A percentile compares a stretch with the other conserved stretches of the same genome.
These are phyloP conservation scores for Naganishia vishniacii DNA, from an alignment of 768 basidiomycete species.

Conservation along the genomic window DNA sequence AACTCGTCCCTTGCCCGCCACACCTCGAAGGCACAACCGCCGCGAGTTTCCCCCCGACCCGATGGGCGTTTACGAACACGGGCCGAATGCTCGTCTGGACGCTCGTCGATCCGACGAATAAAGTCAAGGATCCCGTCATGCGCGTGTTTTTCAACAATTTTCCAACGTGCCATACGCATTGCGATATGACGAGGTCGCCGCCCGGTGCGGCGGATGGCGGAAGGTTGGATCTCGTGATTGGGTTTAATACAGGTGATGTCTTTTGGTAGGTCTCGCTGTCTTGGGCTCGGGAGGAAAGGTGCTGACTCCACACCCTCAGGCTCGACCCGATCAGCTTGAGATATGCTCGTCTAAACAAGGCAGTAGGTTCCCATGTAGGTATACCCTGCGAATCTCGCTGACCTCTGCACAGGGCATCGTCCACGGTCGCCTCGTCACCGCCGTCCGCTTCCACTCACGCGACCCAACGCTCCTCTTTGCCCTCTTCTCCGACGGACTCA, in stretches of 20 bases:
- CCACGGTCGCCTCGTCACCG: constrained; percentile 39
- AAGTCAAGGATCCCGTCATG: constrained; percentile 70
- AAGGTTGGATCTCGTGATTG: constrained; percentile 77
- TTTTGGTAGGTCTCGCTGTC: constrained; percentile 57
- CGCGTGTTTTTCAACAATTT: constrained; percentile 77
- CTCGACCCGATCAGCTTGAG: constrained; percentile 57
- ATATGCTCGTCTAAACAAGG: constrained; percentile 48
- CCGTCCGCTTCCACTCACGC: constrained; percentile 31
- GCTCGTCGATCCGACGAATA: neutral
- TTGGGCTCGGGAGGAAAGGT: neutral
- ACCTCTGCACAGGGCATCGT: constrained; percentile 38
- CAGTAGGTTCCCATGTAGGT: constrained; percentile 30
- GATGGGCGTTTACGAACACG: constrained; percentile 22
- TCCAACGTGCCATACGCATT: constrained; percentile 88
- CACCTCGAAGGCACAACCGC: constrained; percentile 27
- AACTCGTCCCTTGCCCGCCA: constrained; percentile 53
- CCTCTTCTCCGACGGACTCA: constrained; percentile 33
- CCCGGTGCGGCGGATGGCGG: constrained; percentile 32
- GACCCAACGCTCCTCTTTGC: constrained; percentile 33
- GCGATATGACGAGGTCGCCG: constrained; percentile 66
- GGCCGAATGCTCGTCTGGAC: neutral
- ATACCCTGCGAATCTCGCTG: neutral
- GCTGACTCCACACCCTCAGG: neutral
- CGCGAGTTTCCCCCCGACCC: constrained; percentile 5
- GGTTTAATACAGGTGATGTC: constrained; percentile 89